These are phyloP conservation scores for Oryza australiensis DNA, from an alignment of 176 grass and related monocot species.

Conservation along the genomic window DNA sequence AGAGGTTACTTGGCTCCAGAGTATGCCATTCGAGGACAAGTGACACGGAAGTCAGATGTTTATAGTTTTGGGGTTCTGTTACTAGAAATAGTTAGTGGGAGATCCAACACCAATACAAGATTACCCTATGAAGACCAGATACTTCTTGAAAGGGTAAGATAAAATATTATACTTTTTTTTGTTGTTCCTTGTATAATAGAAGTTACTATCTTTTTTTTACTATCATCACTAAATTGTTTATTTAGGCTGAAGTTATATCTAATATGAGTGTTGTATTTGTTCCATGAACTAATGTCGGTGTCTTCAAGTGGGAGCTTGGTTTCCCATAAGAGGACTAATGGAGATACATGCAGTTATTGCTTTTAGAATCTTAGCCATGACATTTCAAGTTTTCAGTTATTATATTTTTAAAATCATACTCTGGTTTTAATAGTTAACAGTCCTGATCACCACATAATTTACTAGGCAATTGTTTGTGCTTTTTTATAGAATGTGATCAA, in stretches of 20 bases:
- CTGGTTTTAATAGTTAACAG: background rate
- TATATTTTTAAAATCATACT: constrained; percentile 17
- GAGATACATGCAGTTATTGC: background rate
- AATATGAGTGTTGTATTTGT: background rate
- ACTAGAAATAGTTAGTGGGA: constrained; percentile 79
- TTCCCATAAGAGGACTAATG: background rate
- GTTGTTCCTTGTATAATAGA: background rate
- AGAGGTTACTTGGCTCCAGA: constrained; percentile 86
- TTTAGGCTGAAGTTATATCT: background rate
- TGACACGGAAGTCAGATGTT: constrained; percentile 82
- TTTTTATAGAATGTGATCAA: background rate
- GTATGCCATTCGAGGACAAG: constrained; percentile 86
- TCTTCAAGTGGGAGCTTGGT: background rate
- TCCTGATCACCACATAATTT: background rate
- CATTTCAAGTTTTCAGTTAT: constrained; percentile 12
- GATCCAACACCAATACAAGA: constrained; percentile 64
- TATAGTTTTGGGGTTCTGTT: constrained; percentile 83
- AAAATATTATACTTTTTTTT: constrained; percentile 4
- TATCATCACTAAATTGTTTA: background rate
- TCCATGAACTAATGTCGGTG: background rate
- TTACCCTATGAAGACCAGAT: constrained; percentile 68
- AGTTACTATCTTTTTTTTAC: background rate
- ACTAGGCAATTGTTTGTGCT: background rate
- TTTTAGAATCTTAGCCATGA: constrained; percentile 29
- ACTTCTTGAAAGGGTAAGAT: constrained; percentile 65